These are phyloP conservation scores for Pseudozyma pruni DNA, from an alignment of 1,284 basidiomycete genomes.

Conservation along the genomic window DNA sequence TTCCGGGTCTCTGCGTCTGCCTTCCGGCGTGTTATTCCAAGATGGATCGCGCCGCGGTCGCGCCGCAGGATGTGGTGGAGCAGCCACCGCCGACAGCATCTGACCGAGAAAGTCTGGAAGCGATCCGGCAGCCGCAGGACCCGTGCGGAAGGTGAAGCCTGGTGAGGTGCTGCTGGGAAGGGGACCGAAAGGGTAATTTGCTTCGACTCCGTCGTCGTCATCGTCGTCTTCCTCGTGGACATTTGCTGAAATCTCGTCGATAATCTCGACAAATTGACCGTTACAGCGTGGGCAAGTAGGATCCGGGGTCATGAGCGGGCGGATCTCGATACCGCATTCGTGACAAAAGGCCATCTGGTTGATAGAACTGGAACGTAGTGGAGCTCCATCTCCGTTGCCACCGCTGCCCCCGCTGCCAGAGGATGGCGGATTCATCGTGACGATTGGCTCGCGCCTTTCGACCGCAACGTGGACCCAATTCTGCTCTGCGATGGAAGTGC, in stretches of 20 bases:
- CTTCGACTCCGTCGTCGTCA: slow-evolving; percentile 3
- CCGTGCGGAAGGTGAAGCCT: slow-evolving; percentile 10
- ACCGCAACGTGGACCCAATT: neutral
- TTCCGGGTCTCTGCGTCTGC: neutral
- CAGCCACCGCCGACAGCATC: slow-evolving; percentile 24
- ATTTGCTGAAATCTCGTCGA: slow-evolving; percentile 19
- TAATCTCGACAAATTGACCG: slow-evolving; percentile 57
- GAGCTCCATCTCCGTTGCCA: neutral
- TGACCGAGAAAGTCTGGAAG: slow-evolving; percentile 6
- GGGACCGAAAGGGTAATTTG: slow-evolving; percentile 2
- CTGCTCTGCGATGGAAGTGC: no score
- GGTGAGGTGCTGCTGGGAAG: slow-evolving; percentile 6
- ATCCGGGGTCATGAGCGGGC: slow-evolving; percentile 53
- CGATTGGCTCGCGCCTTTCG: neutral
- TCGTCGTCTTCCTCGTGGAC: slow-evolving; percentile 6
- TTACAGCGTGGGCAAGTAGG: slow-evolving; percentile 60
- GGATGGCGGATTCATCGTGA: slow-evolving; percentile 18
- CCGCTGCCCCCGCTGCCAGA: slow-evolving; percentile 6
- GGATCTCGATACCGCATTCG: slow-evolving; percentile 57
- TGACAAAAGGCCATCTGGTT: slow-evolving; percentile 58
- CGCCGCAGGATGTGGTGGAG: neutral
- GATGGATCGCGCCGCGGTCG: neutral
- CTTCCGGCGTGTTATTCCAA: neutral
- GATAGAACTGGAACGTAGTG: slow-evolving; percentile 13
- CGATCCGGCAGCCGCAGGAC: neutral